phyloP scores from a whole-genome alignment of 2,329 filamentous ascomycete species.

The Hypoxylon sp. region DNA sequence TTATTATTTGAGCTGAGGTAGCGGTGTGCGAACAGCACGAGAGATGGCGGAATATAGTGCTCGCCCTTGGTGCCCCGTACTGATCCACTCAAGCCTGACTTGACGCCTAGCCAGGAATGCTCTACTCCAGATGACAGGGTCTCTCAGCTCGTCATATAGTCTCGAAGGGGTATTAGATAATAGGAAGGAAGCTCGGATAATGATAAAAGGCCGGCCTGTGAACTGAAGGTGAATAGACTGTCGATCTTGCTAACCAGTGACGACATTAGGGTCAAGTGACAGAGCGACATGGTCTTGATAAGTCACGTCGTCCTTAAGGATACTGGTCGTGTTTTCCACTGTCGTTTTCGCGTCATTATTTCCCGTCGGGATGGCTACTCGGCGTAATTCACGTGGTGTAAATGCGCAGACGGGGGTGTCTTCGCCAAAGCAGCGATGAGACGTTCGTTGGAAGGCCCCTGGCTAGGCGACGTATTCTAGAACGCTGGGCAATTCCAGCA shows the following conservation, averaged over 20 bases:
- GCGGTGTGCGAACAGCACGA: conserved; percentile 37
- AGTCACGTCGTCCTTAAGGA: conserved; percentile 12
- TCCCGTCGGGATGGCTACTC: conserved; percentile 18
- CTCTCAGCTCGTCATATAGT: conserved; percentile 19
- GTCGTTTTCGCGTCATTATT: conserved; percentile 31
- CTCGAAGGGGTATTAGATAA: conserved; percentile 14
- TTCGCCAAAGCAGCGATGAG: conserved; percentile 26
- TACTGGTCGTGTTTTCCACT: conserved; percentile 12
- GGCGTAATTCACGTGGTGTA: conserved; percentile 25
- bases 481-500: conserved; percentile 46
- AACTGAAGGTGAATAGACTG: conserved; percentile 18
- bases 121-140: conserved; percentile 15
- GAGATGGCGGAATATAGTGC: conserved; percentile 26
- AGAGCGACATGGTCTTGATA: conserved; percentile 28
- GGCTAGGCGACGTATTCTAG: conserved; percentile 47
- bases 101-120: conserved; percentile 20
- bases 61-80: conserved; percentile 22
- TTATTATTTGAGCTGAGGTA: conserved; percentile 26
- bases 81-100: conserved; percentile 31
- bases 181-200: conserved; percentile 32
- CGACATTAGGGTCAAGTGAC: conserved; percentile 38
- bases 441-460: conserved; percentile 37
- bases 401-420: conserved; percentile 21
- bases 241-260: conserved; percentile 36
- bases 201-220: conserved; percentile 38